Percentiles rank a stretch among this genome's conserved stretches.
Evolutionary conservation across 2,329 filamentous ascomycete genomes (phyloP).

Genomic region (Arthroderma sp.): DNA sequence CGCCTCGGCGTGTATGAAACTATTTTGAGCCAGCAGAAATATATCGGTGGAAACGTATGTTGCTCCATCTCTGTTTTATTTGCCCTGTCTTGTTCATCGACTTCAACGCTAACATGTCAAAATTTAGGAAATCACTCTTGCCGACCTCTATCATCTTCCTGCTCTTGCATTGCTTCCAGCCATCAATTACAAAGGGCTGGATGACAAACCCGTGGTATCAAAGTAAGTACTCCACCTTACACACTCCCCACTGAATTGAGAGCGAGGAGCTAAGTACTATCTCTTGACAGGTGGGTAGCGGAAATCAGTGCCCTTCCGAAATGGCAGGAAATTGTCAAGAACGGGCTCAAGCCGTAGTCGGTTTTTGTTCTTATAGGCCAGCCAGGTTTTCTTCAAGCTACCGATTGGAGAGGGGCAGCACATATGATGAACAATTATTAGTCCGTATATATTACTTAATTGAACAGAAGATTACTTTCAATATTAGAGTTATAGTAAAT

Average conservation of each 20-base stretch:
- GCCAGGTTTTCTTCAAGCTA: too few species aligned
- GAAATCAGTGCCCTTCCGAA: conserved; percentile 2
- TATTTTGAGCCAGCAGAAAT: conserved; percentile 9
- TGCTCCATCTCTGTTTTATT: neutral
- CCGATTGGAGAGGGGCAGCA: too few species aligned
- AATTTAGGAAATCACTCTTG: conserved; percentile 7
- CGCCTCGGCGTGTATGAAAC: conserved; percentile 8
- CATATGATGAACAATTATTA: too few species aligned
- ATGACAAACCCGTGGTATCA: conserved; percentile 6
- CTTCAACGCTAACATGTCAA: neutral
- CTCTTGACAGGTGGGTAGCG: conserved; percentile 3
- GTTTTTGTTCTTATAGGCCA: too few species aligned
- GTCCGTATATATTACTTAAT: too few species aligned
- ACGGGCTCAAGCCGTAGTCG: neutral
- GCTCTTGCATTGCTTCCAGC: conserved; percentile 1
- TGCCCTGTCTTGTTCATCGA: too few species aligned
- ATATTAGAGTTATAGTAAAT: too few species aligned
- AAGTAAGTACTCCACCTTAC: conserved; percentile 1
- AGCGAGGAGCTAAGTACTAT: too few species aligned
- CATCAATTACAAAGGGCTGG: conserved; percentile 1
- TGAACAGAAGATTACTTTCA: too few species aligned
- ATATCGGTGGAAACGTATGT: conserved; percentile 8
- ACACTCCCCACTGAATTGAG: too few species aligned
- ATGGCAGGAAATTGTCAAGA: conserved; percentile 4
- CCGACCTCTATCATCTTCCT: conserved; percentile 7